phyloP scores from a whole-genome alignment of 1,284 basidiomycete species.

The Singerocomus rubriflavus region DNA sequence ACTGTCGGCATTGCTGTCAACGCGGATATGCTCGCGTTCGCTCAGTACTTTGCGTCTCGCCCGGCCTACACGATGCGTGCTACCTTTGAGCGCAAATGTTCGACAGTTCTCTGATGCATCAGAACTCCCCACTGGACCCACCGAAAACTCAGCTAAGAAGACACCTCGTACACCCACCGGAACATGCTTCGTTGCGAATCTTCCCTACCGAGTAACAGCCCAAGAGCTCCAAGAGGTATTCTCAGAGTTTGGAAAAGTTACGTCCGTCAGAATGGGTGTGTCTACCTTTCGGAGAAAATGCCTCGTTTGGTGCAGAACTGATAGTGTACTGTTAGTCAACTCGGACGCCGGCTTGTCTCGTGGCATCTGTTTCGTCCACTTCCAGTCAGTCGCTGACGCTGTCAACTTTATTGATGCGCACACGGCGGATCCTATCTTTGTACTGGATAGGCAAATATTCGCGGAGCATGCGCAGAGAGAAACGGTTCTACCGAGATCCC shows the following conservation, averaged over 20 bases:
- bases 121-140: not conserved
- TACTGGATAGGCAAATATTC: constrained; percentile 42
- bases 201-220: constrained; percentile 42
- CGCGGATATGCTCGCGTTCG: constrained; percentile 14
- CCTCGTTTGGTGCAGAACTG: not conserved
- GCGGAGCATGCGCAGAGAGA: constrained; percentile 35
- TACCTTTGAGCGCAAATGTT: not conserved
- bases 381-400: constrained; percentile 36
- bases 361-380: constrained; percentile 48
- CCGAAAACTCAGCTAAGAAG: not conserved
- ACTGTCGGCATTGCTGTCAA: constrained; percentile 7
- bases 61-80: not conserved
- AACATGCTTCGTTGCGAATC: constrained; percentile 45
- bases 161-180: constrained; percentile 19
- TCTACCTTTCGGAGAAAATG: not conserved
- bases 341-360: constrained; percentile 36
- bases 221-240: constrained; percentile 39
- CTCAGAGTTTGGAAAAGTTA: constrained; percentile 36
- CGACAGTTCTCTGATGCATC: constrained; percentile 21
- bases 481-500: not conserved
- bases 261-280: constrained; percentile 36
- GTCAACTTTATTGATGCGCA: constrained; percentile 35
- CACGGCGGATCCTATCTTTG: constrained; percentile 40
- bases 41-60: constrained; percentile 8
- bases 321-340: constrained; percentile 21